Evolutionary conservation across 2,329 filamentous ascomycete species (phyloP).

Genomic region (Fusarium tricinctum): DNA sequence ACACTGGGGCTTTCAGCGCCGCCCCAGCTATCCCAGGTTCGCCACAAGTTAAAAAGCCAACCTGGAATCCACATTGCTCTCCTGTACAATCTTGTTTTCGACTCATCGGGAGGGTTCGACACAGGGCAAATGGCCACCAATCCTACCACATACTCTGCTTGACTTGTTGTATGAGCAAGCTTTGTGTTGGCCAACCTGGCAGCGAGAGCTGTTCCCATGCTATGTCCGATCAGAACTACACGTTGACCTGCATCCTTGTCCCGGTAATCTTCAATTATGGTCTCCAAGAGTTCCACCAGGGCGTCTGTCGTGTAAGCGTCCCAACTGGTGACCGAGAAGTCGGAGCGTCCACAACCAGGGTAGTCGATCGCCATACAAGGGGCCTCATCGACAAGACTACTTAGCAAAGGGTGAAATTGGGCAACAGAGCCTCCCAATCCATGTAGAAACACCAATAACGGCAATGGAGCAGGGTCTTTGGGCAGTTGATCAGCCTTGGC

Average conservation of each 20-base stretch:
- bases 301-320: constrained; percentile 84
- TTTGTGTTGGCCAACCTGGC: constrained; percentile 73
- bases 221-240: constrained; percentile 87
- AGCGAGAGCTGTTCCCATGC: constrained; percentile 86
- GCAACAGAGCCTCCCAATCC: constrained; percentile 92
- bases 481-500: constrained; percentile 86
- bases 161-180: constrained; percentile 60
- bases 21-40: constrained; percentile 83
- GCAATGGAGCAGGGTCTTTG: constrained; percentile 77
- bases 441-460: constrained; percentile 91
- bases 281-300: constrained; percentile 80
- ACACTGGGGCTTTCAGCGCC: constrained; percentile 85
- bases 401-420: constrained; percentile 86
- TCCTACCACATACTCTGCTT: constrained; percentile 78
- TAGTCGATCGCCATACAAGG: constrained; percentile 88
- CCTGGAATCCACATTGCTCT: constrained; percentile 77
- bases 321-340: constrained; percentile 78
- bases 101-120: constrained; percentile 71
- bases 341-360: constrained; percentile 88
- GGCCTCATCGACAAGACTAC: constrained; percentile 84
- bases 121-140: constrained; percentile 86
- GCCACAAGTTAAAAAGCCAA: constrained; percentile 80
- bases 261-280: constrained; percentile 80
- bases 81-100: constrained; percentile 60
- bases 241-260: constrained; percentile 75